Conservation (phyloP, 345 rosid genomes). For the Anacardium occidentale region DNA sequence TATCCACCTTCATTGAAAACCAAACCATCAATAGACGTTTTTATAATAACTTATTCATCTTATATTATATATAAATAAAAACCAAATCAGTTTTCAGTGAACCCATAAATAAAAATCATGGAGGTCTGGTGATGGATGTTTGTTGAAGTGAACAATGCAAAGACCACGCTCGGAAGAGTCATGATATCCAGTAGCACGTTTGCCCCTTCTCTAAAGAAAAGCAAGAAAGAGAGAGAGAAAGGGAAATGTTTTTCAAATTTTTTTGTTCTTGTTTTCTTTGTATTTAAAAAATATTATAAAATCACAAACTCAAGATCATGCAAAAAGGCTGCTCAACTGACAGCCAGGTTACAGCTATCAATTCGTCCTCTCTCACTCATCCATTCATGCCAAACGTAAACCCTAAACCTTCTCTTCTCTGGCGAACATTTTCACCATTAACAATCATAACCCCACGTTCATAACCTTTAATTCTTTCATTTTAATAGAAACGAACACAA, state of each 20-base stretch:
- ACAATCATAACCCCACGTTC: slow-evolving; percentile 51
- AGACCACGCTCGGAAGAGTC: slow-evolving; percentile 37
- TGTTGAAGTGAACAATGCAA: slow-evolving; percentile 23
- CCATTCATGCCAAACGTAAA: slow-evolving; percentile 48
- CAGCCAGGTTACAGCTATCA: slow-evolving; percentile 91
- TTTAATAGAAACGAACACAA: slow-evolving; percentile 25
- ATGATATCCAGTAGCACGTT: slow-evolving; percentile 67
- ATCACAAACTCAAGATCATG: slow-evolving; percentile 54
- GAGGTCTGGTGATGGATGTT: slow-evolving; percentile 23
- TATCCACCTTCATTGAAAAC: slow-evolving; percentile 74
- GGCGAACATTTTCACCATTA: slow-evolving; percentile 9
- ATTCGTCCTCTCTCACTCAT: slow-evolving; percentile 23
- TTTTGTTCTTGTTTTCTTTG: slow-evolving; percentile 7
- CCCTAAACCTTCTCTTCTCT: slow-evolving; percentile 42
- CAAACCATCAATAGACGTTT: slow-evolving; percentile 30
- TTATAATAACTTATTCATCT: slow-evolving; percentile 16
- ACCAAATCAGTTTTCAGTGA: not conserved
- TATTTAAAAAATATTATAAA: not conserved
- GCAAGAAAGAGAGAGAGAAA: not conserved
- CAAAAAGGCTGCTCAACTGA: slow-evolving; percentile 91
- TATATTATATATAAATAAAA: not conserved
- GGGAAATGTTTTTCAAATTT: not conserved
- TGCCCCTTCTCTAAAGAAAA: slow-evolving; percentile 35
- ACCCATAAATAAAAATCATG: slow-evolving; percentile 35
- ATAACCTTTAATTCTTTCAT: slow-evolving; percentile 30